These are phyloP conservation scores for Scedosporium dehoogii DNA, from an alignment of 2,329 filamentous ascomycete species.

Conservation along the genomic window DNA sequence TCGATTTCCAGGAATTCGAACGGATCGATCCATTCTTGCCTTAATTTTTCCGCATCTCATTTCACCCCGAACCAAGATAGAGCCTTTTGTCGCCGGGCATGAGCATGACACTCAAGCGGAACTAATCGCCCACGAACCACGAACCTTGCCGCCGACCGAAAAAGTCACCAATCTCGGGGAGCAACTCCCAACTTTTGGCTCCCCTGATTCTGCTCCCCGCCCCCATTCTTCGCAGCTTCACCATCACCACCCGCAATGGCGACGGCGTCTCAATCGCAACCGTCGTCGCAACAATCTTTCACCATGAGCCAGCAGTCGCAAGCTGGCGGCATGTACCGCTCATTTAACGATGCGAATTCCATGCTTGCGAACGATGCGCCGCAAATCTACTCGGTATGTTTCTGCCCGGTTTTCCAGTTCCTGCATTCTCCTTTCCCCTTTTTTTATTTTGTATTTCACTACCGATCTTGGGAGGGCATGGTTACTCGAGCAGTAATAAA, in stretches of 20 bases:
- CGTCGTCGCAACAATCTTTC: constrained; percentile 46
- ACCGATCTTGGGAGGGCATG: neutral
- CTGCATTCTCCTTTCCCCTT: neutral
- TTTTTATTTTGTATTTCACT: neutral
- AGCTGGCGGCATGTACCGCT: constrained; percentile 25
- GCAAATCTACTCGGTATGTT: constrained; percentile 52
- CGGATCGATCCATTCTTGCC: neutral
- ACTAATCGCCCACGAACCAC: neutral
- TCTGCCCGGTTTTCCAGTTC: neutral
- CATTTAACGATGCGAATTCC: constrained; percentile 27
- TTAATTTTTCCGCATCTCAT: neutral
- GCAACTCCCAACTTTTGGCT: neutral
- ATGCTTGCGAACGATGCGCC: constrained; percentile 31
- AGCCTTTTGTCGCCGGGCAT: neutral
- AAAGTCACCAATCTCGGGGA: neutral
- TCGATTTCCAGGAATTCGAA: neutral
- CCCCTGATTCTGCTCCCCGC: neutral
- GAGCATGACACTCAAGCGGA: neutral
- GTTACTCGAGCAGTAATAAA: neutral
- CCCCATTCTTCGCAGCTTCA: neutral
- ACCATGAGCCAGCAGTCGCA: constrained; percentile 46
- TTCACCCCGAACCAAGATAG: neutral
- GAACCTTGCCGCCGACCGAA: neutral
- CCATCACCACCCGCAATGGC: constrained; percentile 18
- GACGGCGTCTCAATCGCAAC: constrained; percentile 36